These are phyloP conservation scores for Dendrocalamus sinicus DNA, from an alignment of 176 grass and related monocot species.

Conservation along the genomic window DNA sequence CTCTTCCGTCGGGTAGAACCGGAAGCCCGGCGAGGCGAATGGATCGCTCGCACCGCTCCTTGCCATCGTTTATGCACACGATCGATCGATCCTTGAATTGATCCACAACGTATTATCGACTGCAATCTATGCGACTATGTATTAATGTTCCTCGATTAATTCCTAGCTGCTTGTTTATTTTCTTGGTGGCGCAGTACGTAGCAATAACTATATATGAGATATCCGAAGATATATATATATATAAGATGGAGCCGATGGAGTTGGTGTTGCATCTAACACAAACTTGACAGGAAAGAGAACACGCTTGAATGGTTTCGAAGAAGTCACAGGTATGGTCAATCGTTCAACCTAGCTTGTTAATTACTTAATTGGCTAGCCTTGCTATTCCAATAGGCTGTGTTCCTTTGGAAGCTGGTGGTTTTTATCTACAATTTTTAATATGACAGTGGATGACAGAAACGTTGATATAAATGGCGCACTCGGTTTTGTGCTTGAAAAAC, in stretches of 20 bases:
- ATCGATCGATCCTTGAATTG: neutral
- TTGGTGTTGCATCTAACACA: neutral
- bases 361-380: neutral
- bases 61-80: neutral
- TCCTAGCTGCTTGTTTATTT: neutral
- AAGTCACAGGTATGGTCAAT: neutral
- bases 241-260: neutral
- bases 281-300: neutral
- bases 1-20: constrained; percentile 86
- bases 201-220: no score
- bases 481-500: no score
- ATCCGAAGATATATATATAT: no score
- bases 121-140: neutral
- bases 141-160: neutral
- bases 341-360: neutral
- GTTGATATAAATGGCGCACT: no score
- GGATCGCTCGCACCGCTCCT: neutral
- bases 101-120: neutral
- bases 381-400: neutral
- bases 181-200: neutral
- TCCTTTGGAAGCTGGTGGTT: no score
- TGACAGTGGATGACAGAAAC: no score
- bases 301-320: neutral
- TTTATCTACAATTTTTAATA: no score
- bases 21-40: constrained; percentile 37